These are phyloP conservation scores for Suhomyces bribrorum DNA, from an alignment of 1,139 yeast genomes.

Conservation along the genomic window DNA sequence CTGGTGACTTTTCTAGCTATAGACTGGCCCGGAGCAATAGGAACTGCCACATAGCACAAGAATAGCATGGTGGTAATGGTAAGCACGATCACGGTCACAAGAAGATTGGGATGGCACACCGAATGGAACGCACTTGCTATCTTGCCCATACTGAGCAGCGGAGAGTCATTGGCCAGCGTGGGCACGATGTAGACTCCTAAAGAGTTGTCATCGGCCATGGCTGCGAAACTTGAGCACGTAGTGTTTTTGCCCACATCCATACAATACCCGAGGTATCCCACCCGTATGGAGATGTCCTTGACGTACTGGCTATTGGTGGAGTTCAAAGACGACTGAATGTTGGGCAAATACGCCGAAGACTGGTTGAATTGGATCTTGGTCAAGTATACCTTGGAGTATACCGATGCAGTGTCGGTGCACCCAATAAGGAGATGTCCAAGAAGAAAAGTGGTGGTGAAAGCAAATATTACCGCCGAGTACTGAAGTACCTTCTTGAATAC, in stretches of 20 bases:
- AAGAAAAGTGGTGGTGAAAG: conserved; percentile 42
- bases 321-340: conserved; percentile 34
- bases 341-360: conserved; percentile 37
- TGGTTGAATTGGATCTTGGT: conserved; percentile 48
- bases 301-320: conserved; percentile 22
- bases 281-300: conserved; percentile 37
- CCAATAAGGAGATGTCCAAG: conserved; percentile 57
- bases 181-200: conserved; percentile 27
- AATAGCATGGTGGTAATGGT: conserved; percentile 42
- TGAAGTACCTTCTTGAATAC: conserved; percentile 7
- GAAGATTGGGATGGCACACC: conserved; percentile 55
- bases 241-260: conserved; percentile 27
- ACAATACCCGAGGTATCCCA: conserved; percentile 58
- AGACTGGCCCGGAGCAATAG: conserved; percentile 49
- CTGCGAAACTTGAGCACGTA: conserved; percentile 35
- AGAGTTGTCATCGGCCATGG: conserved; percentile 20
- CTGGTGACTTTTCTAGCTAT: conserved; percentile 34
- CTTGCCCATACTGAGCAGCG: conserved; percentile 40
- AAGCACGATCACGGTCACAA: conserved; percentile 51
- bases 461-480: conserved; percentile 15
- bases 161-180: conserved; percentile 21
- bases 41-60: conserved; percentile 46
- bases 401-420: conserved; percentile 40
- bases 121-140: conserved; percentile 45
- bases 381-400: conserved; percentile 50